phyloP scores from a whole-genome alignment of 192 early-diverging fungal species.

The Linnemannia zychae region DNA sequence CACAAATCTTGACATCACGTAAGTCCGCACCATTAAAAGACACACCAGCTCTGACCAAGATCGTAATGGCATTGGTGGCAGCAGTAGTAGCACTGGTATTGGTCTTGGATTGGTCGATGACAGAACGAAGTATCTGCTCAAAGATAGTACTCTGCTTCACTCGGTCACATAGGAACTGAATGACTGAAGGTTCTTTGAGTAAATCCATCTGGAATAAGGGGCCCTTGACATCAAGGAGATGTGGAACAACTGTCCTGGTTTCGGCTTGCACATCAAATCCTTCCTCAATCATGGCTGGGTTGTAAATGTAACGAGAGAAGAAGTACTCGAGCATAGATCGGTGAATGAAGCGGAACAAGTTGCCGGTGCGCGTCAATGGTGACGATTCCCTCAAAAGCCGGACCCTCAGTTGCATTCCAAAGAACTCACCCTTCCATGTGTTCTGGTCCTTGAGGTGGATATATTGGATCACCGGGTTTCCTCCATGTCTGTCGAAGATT shows the following conservation, averaged over 20 bases:
- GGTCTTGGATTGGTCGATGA: constrained; percentile 6
- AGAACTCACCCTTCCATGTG: neutral
- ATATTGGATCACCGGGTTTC: neutral
- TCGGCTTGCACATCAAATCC: neutral
- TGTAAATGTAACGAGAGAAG: neutral
- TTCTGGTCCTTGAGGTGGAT: neutral
- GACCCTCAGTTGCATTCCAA: neutral
- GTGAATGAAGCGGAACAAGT: neutral
- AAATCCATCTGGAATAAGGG: neutral
- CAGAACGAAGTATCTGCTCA: neutral
- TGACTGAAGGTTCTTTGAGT: neutral
- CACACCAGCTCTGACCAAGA: neutral
- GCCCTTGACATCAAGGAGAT: neutral
- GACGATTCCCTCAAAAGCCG: neutral
- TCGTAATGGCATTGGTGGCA: neutral
- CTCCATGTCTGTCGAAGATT: neutral
- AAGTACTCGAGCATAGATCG: neutral
- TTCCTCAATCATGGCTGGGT: neutral
- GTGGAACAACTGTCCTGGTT: too few species aligned
- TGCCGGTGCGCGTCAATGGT: neutral
- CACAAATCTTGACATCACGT: neutral
- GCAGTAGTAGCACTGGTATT: neutral
- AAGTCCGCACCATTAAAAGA: neutral
- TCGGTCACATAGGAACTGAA: constrained; percentile 4
- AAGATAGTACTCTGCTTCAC: neutral